Base-by-base conservation (phyloP, 345 rosid genomes). In the Eutrema yunnanense region DNA sequence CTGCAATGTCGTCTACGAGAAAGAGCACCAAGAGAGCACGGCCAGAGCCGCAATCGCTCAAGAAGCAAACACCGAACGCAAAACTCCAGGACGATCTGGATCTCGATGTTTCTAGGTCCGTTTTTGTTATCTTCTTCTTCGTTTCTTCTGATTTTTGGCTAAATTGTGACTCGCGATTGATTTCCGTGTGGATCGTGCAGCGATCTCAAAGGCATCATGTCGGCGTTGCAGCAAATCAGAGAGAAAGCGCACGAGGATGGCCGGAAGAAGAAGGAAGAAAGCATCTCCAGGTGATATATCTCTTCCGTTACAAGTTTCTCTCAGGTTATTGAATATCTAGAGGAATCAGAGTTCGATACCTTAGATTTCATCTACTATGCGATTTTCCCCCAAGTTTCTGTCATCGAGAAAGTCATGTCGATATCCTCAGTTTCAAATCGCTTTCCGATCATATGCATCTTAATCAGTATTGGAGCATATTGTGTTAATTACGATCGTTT, bases 251-350 rank as follows among this genome's bases (percentile, higher is more conserved):
- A 88, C 1, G 86, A 84, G 76, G 96, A 90, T 71, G 90, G 90
- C 40, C 88, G 82, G 42, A 88, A 86, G 89, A 90, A 84, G 84
- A 90, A 90, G 73, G 98, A 88, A 68, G 89, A 90, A 70, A 92
- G 92, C 68, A 87, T 92, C 73, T 87, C 90, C 14, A 92, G 96
- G 96, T 88, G 50, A 72, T 50, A 29, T 12, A 7, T 43, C 41
- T 69, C 67, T 48, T 54, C 27, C 36, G 11, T 32, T 73, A 9
- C 57, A 9, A 26, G 13, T 37, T 65, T 48, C 51, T 47, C 72
- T 56, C 34, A 6, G 53, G 34, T 12, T 68, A 11, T 33, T 33
- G 55, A 52, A 9, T 42, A 10, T n/a, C 13, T 53, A 10, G 65
- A 37, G 5, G 65, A 26, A 27, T 42, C 65, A 36, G 58, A 73